Evolutionary conservation across 1,284 basidiomycete genomes (phyloP).

Genomic region (Cryptococcus sp.): DNA sequence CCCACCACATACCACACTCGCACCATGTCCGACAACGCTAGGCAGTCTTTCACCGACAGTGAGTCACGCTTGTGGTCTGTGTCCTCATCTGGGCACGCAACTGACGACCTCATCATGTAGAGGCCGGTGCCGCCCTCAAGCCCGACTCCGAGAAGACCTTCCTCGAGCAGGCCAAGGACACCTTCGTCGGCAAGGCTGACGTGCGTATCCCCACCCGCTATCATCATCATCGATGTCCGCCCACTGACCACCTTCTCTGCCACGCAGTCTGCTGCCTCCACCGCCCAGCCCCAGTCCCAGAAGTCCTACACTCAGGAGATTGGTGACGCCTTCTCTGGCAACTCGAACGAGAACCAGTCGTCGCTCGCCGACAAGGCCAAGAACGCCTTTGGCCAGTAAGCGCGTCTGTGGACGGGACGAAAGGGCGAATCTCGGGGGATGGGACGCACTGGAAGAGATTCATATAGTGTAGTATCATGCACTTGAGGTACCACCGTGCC

Average conservation of each 20-base stretch:
- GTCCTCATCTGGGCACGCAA: not conserved
- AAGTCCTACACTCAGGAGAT: constrained; percentile 33
- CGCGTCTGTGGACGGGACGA: not conserved
- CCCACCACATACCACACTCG: constrained; percentile 6
- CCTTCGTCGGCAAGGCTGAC: constrained; percentile 34
- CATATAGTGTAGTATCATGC: constrained; percentile 14
- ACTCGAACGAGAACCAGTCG: constrained; percentile 32
- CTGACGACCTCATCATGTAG: constrained; percentile 2
- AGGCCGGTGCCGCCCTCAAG: constrained; percentile 41
- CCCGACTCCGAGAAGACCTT: constrained; percentile 42
- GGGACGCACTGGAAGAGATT: not conserved
- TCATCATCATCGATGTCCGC: not conserved
- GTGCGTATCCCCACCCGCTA: constrained; percentile 16
- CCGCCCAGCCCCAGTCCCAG: constrained; percentile 35
- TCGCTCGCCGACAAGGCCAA: constrained; percentile 33
- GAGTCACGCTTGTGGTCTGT: constrained; percentile 11
- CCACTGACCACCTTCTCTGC: not conserved
- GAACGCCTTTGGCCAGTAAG: constrained; percentile 24
- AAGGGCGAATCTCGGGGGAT: not conserved
- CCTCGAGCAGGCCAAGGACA: constrained; percentile 37
- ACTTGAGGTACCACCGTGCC: constrained; percentile 3
- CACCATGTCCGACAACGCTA: constrained; percentile 34
- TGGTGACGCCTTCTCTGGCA: constrained; percentile 35
- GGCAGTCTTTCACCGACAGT: constrained; percentile 39
- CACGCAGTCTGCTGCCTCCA: constrained; percentile 30